Base-by-base conservation (phyloP, 2,329 filamentous ascomycete species). In the Huntiella moniliformis region DNA sequence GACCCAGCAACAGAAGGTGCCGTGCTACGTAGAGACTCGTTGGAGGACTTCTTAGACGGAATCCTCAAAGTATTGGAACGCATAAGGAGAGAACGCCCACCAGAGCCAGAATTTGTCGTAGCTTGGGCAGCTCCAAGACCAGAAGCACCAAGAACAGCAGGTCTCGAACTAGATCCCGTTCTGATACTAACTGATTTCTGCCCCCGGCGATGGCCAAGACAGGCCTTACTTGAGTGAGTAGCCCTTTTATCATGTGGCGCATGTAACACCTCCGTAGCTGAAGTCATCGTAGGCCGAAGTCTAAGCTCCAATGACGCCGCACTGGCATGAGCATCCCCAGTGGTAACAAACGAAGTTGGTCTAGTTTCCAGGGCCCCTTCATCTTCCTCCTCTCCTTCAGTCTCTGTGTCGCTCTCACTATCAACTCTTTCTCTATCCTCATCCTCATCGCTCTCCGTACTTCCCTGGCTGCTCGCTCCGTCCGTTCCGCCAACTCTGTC, bases 271-370 rank as follows among this genome's bases (percentile, higher is more conserved):
- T 49, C 35, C 4, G 47, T 37, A 16, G 47, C 43, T 4, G 48
- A 76, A 18, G 70, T 79, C 56, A 94, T 63, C 0, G 88, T 96
- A 10, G 91, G 86, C 46, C 79, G 79, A 36, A 96, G 68, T 33
- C 88, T 77, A 45, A 86, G 68, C 57, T 92, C 86, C 17, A 95
- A 15, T 16, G 45, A 38, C 10, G 45, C 34, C 5, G 44, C 42
- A 22, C 44, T 41, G n/a, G 47, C 41, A 17, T 35, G 8, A 18
- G 44, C 33, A n/a, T 45, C 40, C 12, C 44, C 47, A 6, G 38
- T 17, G 17, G 40, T 42, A n/a, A 70, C 28, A 83, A 81, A 3
- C 82, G 81, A 6, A 80, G 70, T 10, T 77, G 73, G 4, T 73
- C 77, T 6, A 68, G 64, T 50, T 74, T 72, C n/a, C 63, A 60